Evolutionary conservation across 2,329 filamentous ascomycete species (phyloP), one percentile per base, ranked within the genome.

Genomic region (Eutypella sp.): DNA sequence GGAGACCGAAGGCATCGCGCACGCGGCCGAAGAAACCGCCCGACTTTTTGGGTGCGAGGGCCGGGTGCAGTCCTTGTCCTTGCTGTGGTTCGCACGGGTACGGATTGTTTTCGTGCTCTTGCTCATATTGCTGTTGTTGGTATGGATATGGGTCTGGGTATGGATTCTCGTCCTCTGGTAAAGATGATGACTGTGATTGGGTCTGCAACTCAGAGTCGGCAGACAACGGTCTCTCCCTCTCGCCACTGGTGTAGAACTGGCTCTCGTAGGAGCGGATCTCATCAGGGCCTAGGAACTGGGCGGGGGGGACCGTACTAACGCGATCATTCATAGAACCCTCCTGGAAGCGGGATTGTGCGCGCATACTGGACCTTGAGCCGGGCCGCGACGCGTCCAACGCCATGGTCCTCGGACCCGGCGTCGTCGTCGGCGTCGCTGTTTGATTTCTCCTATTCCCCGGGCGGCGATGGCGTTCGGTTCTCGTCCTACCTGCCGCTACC

Each of bases 291-390:
- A 86, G 73, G 63, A 87, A 90, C 34, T 81, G 75, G 38, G 78
- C 74, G 0, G 87, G 87, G 23, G 89, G 89, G 48, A 75, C 78
- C 47, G 81, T 76, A 59, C 86, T 91, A 25, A 79, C 73, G 53
- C 87, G 82, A 65, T 95, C 88, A 59, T 84, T 89, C 87, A 96
- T 92, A 58, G 85, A 92, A 34, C 86, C 90, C 67, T 96, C 90
- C 31, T 84, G 58, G 77, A 95, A 73, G 67, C 81, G 62, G 25
- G 60, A 63, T 9, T 57, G 52, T 41, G 58, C 57, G 33, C 58
- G 54, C 11, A 56, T 57, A 42, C 60, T 53, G 48, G 52, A 54
- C 70, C 80, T 71, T 55, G 57, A 67, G 49, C 68, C 62, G 48
- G 67, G 62, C 49, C 54, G 51, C 41, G 55, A 61, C 47, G 62